Evolutionary conservation across 2,329 filamentous ascomycete species (phyloP).

Genomic region (Talaromyces piceae): DNA sequence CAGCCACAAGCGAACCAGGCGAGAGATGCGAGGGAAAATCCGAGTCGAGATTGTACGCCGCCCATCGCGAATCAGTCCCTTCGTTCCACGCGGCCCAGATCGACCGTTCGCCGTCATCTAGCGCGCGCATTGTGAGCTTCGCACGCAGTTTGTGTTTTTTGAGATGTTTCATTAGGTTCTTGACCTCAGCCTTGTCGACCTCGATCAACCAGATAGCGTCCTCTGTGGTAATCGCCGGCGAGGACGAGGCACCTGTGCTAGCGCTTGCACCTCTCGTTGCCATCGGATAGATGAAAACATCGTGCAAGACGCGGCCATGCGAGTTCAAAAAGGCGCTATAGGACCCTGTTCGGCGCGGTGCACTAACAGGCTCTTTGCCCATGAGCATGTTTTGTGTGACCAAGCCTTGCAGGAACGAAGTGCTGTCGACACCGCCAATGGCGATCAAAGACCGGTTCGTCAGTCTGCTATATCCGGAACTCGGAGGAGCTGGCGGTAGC

Average conservation of each 20-base stretch:
- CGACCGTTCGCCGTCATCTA: slow-evolving; percentile 57
- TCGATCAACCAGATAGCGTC: slow-evolving; percentile 64
- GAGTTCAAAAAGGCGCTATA: slow-evolving; percentile 85
- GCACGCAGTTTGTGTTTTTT: slow-evolving; percentile 79
- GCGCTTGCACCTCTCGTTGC: slow-evolving; percentile 25
- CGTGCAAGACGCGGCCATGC: slow-evolving; percentile 73
- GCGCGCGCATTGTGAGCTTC: slow-evolving; percentile 62
- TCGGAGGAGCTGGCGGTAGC: slow-evolving; percentile 29
- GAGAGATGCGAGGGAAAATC: slow-evolving; percentile 25
- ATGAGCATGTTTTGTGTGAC: slow-evolving; percentile 65
- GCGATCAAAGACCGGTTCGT: slow-evolving; percentile 71
- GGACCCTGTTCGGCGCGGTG: slow-evolving; percentile 44
- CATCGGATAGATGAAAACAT: slow-evolving; percentile 78
- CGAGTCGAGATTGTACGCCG: slow-evolving; percentile 32
- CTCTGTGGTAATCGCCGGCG: too few relatives aligned
- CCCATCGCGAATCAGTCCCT: slow-evolving; percentile 29
- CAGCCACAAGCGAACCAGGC: slow-evolving; percentile 19
- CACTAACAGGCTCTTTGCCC: slow-evolving; percentile 30
- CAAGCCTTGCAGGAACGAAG: slow-evolving; percentile 80
- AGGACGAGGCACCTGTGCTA: slow-evolving; percentile 11
- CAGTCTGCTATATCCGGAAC: slow-evolving; percentile 47
- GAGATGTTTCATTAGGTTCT: slow-evolving; percentile 61
- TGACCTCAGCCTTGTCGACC: slow-evolving; percentile 62
- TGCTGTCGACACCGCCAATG: slow-evolving; percentile 68
- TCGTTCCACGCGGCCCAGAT: slow-evolving; percentile 73